phyloP scores from a whole-genome alignment of 225 moss, liverwort and hornwort species.

The Pseudisothecium myosuroides region DNA sequence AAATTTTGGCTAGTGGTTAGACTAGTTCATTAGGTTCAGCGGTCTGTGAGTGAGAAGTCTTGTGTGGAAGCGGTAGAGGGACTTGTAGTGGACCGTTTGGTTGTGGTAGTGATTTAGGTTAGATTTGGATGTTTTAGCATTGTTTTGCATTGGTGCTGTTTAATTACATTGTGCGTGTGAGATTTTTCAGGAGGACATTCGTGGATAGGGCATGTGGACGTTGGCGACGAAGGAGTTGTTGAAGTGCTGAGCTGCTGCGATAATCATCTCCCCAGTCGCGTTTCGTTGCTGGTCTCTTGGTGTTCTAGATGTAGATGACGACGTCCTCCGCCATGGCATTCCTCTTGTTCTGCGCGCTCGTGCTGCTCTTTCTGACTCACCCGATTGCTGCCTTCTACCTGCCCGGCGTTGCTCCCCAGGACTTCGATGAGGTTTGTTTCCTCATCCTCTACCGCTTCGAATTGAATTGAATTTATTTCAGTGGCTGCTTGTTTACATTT shows the following conservation, averaged over 20 bases:
- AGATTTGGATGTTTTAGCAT: background rate
- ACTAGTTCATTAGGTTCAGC: background rate
- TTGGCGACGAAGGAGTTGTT: background rate
- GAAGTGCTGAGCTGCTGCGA: background rate
- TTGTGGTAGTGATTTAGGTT: background rate
- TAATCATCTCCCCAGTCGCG: background rate
- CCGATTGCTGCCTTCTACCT: constrained; percentile 57
- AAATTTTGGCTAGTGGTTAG: background rate
- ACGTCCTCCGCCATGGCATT: constrained; percentile 23
- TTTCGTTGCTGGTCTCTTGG: background rate
- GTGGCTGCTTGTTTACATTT: background rate
- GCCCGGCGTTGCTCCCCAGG: constrained; percentile 78
- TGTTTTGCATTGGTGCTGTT: background rate
- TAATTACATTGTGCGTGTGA: background rate
- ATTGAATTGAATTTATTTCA: background rate
- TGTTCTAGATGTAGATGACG: constrained; percentile 11
- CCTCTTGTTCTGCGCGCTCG: constrained; percentile 3
- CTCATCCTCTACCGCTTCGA: background rate
- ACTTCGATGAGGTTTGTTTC: constrained; percentile 45
- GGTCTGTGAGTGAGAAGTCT: background rate
- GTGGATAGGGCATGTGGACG: background rate
- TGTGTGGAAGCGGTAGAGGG: background rate
- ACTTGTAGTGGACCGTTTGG: background rate
- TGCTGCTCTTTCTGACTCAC: constrained; percentile 17
- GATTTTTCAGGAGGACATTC: background rate